Base-by-base conservation (phyloP, 805 yeast species). In the Brettanomyces anomalus region DNA sequence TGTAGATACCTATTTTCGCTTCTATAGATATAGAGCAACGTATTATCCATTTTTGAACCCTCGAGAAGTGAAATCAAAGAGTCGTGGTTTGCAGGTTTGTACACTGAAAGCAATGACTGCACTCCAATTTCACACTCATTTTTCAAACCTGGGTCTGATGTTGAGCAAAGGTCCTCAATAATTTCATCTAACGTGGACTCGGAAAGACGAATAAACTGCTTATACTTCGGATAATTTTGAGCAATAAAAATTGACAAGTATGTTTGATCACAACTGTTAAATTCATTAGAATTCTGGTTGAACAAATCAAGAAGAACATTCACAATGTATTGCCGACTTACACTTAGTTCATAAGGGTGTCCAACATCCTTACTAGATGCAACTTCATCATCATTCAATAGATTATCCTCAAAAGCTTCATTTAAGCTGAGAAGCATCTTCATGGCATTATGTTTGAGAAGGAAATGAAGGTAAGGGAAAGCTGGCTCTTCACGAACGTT, bases 361-460 rank as follows among this genome's bases (percentile, higher is more conserved):
- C 47, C 47, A n/a, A 43, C 32, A 17, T 43, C 40, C 19, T 7
- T 20, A 16, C 49, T 43, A 10, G 55, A 51, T 2, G 55, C 53
- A 3, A 62, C 56, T 24, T 66, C 72, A 37, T 76, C 79, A 17
- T 79, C 87, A 57, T 88, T 86, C 43, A 90, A 59, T 35, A 75
- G 67, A 0, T 83, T 64, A 56, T 87, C 95, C 56, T 90, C 97
- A 55, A 90, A 80, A 7, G 84, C 82, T 57, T 85, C 95, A 58
- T 87, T 82, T 45, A 93, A 58, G 15, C 85, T 73, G 0, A 81
- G 67, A 31, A 89, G 70, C 62, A 81, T 74, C 33, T 72, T 73
- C n/a, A 72, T 65, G 4, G 83, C 68, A 48, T 82, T 73, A 49
- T 60, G 71, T 33, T 66, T 64, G n/a, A 87, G 57, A 14, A 88